phyloP scores from a whole-genome alignment of 495 filamentous ascomycete species.

The Lasiosphaeria miniovina region DNA sequence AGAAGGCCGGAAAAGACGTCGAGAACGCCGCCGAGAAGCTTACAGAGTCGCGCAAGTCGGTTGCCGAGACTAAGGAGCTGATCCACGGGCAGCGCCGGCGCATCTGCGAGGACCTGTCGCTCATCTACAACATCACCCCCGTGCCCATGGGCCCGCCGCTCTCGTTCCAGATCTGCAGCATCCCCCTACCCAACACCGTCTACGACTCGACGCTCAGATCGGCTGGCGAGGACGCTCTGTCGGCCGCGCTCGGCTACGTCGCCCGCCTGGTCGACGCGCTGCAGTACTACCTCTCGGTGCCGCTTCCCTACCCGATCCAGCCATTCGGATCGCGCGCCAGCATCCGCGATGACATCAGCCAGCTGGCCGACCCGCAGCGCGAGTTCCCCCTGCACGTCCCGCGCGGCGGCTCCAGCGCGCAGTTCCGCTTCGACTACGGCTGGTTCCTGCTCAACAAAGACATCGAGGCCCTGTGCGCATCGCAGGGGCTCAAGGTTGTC shows the following conservation, averaged over 20 bases:
- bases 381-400: constrained; percentile 75
- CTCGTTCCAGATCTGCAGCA: constrained; percentile 70
- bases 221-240: constrained; percentile 60
- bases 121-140: constrained; percentile 77
- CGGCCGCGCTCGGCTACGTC: constrained; percentile 79
- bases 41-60: constrained; percentile 48
- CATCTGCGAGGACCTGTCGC: constrained; percentile 75
- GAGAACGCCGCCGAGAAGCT: constrained; percentile 58
- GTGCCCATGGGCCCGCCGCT: constrained; percentile 52
- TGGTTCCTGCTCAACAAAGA: constrained; percentile 94
- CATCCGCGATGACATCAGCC: constrained; percentile 76
- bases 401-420: constrained; percentile 61
- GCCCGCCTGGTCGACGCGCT: constrained; percentile 73
- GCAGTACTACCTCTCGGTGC: constrained; percentile 75
- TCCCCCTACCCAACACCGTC: constrained; percentile 73
- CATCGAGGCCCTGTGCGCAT: constrained; percentile 77
- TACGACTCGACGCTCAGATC: constrained; percentile 48
- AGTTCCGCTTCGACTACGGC: constrained; percentile 89
- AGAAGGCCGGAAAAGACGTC: constrained; percentile 53
- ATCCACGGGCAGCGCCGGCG: constrained; percentile 78
- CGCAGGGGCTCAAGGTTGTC: constrained; percentile 69
- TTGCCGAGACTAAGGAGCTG: constrained; percentile 56
- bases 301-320: constrained; percentile 77
- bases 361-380: constrained; percentile 58
- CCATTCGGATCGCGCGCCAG: constrained; percentile 69